A percentile compares a stretch with the other conserved stretches of the same genome.
Conservation (phyloP, 371 early-diverging fungal genomes). For the Umbelopsis sp. region DNA sequence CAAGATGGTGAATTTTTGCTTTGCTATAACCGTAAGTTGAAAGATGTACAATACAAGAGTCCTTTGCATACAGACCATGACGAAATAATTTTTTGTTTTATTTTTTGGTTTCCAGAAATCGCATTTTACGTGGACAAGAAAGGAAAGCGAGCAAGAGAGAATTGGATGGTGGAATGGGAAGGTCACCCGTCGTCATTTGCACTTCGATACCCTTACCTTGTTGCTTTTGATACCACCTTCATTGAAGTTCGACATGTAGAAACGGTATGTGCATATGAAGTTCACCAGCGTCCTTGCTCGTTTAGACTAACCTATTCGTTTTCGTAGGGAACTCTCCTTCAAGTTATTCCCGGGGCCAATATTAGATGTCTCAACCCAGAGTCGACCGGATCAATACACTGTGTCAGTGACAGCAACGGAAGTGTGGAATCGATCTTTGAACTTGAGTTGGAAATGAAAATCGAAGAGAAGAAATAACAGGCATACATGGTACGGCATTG, state of each 20-base stretch:
- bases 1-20: slow-evolving; percentile 78
- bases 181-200: slow-evolving; percentile 76
- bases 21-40: slow-evolving; percentile 75
- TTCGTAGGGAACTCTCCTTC: slow-evolving; percentile 58
- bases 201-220: slow-evolving; percentile 79
- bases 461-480: not conserved
- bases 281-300: not conserved
- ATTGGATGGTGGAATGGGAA: slow-evolving; percentile 82
- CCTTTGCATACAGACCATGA: not conserved
- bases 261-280: slow-evolving; percentile 45
- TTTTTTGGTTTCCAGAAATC: slow-evolving; percentile 59
- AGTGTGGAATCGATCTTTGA: slow-evolving; percentile 45
- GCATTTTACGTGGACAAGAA: slow-evolving; percentile 91
- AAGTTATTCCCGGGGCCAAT: slow-evolving; percentile 66
- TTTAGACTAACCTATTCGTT: not conserved
- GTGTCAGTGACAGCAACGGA: slow-evolving; percentile 49
- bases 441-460: slow-evolving; percentile 27
- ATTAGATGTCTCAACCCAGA: slow-evolving; percentile 62
- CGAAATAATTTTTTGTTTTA: not conserved
- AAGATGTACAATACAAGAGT: no score
- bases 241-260: slow-evolving; percentile 88
- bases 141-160: slow-evolving; percentile 74
- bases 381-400: slow-evolving; percentile 53
- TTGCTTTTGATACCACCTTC: slow-evolving; percentile 87
- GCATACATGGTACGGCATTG: not conserved